Base-by-base conservation (phyloP, 345 rosid genomes). In the Limnanthes douglasii region DNA sequence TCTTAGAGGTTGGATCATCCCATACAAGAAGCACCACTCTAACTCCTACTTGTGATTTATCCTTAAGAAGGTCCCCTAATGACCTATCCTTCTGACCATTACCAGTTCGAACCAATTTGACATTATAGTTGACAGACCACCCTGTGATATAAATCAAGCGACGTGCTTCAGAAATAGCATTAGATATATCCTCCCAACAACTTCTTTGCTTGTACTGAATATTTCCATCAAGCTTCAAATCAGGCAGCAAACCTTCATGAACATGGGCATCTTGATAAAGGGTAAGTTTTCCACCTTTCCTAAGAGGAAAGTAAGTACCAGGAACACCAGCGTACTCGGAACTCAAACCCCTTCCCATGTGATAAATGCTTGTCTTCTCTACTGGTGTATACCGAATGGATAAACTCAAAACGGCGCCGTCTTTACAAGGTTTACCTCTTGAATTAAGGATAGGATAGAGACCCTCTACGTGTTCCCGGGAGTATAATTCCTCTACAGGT, bases 1-100 rank as follows among this genome's bases (percentile, higher is more conserved):
- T 75, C 50, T 53, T 68, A 23, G 97, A 86, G 36, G 93, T 73
- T 15, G 94, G 97, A 69, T 86, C 97, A 70, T 86, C 97, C 97
- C 97, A 86, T 17, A 78, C 78, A 41, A 86, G 75, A 32, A 86
- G 77, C 58, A 86, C 68, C 39, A 86, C 97, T 46, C 94, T 54
- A 8, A 86, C 97, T 53, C 97, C 94, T 66, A 81, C 94, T 33
- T 73, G 97, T 42, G 97, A 86, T 59, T 86, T 86, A 14, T 9
- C 41, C 46, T 73, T 86, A 18, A 86, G 82, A 55, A 86, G 75
- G 38, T 78, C 79, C 17, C 97, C 97, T 44, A 86, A 53, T 16
- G 59, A 68, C 32, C 42, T 45, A 24, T 58, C 50, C 1, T 37
- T 58, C 0, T 34, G 56, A 43, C 65, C 58, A 21, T 53, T 47